These are phyloP conservation scores for Pseudomicrostroma phylloplanum DNA, from an alignment of 1,284 basidiomycete genomes.

Conservation along the genomic window DNA sequence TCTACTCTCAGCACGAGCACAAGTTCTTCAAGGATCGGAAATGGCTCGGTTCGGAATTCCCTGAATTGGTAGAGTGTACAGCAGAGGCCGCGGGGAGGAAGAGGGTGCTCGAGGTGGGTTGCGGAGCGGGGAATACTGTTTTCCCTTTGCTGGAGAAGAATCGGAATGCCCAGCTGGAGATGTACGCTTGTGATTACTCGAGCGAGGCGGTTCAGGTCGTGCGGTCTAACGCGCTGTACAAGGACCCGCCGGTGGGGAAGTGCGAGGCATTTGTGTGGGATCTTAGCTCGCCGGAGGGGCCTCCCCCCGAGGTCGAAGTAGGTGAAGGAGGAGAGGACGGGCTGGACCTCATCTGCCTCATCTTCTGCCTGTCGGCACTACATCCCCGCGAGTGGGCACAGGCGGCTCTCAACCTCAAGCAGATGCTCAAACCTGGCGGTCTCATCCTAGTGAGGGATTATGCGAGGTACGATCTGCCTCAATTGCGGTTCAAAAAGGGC, in stretches of 20 bases:
- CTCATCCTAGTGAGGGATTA: conserved; percentile 84
- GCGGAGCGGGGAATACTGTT: conserved; percentile 73
- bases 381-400: conserved; percentile 86
- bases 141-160: conserved; percentile 81
- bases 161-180: conserved; percentile 69
- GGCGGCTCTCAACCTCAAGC: conserved; percentile 71
- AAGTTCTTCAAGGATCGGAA: conserved; percentile 48
- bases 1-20: conserved; percentile 43
- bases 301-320: background rate
- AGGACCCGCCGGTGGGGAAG: conserved; percentile 31
- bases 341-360: conserved; percentile 82
- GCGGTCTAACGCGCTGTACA: conserved; percentile 52
- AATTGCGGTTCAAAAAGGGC: conserved; percentile 82
- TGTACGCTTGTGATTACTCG: conserved; percentile 84
- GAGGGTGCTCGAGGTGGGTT: conserved; percentile 44
- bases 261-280: conserved; percentile 87
- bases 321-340: conserved; percentile 36
- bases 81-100: conserved; percentile 12
- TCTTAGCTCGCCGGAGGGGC: conserved; percentile 55
- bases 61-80: conserved; percentile 39
- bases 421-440: conserved; percentile 80
- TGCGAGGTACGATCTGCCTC: conserved; percentile 79
- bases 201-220: conserved; percentile 84
- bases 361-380: conserved; percentile 89
- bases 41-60: conserved; percentile 48